Evolutionary conservation across 169 alveolate genomes (phyloP).

Genomic region (Perkinsus olseni): DNA sequence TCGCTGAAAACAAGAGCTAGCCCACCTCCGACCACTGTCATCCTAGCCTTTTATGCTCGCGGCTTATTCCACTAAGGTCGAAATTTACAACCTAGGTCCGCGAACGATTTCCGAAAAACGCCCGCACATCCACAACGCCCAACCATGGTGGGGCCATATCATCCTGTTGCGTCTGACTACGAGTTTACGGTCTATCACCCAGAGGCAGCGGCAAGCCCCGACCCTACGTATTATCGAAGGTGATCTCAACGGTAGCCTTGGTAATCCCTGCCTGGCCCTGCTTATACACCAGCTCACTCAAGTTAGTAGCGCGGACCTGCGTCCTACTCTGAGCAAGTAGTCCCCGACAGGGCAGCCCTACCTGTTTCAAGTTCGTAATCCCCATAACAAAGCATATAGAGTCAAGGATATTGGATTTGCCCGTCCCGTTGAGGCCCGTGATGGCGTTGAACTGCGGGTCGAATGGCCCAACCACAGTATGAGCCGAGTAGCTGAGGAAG

Average conservation of each 20-base stretch:
- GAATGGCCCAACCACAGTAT: constrained; percentile 80
- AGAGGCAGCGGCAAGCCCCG: too few species aligned
- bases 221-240: constrained; percentile 81
- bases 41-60: too few species aligned
- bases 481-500: constrained; percentile 39
- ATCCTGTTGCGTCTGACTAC: too few species aligned
- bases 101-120: too few species aligned
- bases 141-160: too few species aligned
- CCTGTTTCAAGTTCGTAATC: constrained; percentile 53
- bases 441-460: constrained; percentile 97
- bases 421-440: constrained; percentile 98
- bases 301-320: constrained; percentile 82
- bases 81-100: too few species aligned
- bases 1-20: constrained; percentile 34
- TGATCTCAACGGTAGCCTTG: constrained; percentile 93
- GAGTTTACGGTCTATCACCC: too few species aligned
- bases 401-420: constrained; percentile 97
- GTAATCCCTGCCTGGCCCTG: constrained; percentile 98
- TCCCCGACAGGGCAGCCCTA: too few species aligned
- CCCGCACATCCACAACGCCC: too few species aligned
- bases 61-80: too few species aligned
- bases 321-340: background rate
- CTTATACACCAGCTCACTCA: constrained; percentile 93
- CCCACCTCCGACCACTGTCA: too few species aligned
- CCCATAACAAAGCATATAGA: constrained; percentile 95